Base-by-base conservation (phyloP, 129 eudicot species). In the Artemisia argyi region DNA sequence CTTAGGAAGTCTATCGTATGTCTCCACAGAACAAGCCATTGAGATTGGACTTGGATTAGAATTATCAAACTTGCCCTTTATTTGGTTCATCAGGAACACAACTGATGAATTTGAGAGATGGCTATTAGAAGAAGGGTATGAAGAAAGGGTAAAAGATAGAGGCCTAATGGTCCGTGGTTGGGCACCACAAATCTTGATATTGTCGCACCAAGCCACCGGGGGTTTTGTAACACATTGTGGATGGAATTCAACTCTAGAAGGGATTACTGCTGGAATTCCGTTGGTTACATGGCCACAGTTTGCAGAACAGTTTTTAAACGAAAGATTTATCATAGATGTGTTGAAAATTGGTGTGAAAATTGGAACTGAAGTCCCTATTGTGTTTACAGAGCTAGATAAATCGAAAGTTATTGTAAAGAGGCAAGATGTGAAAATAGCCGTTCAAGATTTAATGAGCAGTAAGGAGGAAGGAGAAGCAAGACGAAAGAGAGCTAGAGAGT, bases 261-360 rank as follows among this genome's bases (percentile, higher is more conserved):
- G 85, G 28, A 24, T 84, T 35, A 35, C 48, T 3, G 62, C 79
- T 0, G 87, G 93, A 12, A 17, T 84, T 59, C 89, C 93, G 12
- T 72, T 87, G 87, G 66, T 83, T 16, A 84, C 93, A 20, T 87
- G 93, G 93, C 93, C 89, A 2, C 48, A 61, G 1, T 79, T 81
- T 7, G 82, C 72, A 2, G 89, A 85, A 1, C 89, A 85, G 24
- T 81, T 85, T 68, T 5, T 68, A 7, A 85, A 85, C 0, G 89
- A 85, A 58, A 75, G 76, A 72, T 71, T 81, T 9, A 59, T 82
- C 4, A 20, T 79, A 47, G 57, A 72, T 1, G 82, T 85, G 2
- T 47, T 75, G 4, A 62, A 76, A 59, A 76, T 74, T 1, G 89
- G 86, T 7, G 70, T 81, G 11, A 79, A 69, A 32, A 79, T 63